Percentiles rank a stretch among this genome's conserved stretches.
Conservation (phyloP, 768 basidiomycete species). For the Crassisporium funariophilum region DNA sequence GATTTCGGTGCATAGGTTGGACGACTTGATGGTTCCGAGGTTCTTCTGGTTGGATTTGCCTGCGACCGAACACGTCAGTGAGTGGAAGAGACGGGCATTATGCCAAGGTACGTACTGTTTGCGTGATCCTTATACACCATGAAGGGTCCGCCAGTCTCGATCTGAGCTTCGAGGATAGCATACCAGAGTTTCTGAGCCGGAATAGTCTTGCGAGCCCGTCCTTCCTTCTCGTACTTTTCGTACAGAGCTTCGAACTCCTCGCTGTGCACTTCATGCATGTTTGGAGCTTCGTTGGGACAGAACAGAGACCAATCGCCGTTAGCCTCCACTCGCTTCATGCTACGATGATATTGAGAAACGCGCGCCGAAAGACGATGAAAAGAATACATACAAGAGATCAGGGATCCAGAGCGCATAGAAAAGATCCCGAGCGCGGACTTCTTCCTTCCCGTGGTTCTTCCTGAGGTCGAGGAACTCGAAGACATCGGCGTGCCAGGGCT, state of each 20-base stretch:
- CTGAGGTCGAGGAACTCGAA: slow-evolving; percentile 97
- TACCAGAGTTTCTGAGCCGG: slow-evolving; percentile 99
- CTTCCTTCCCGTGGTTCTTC: slow-evolving; percentile 99
- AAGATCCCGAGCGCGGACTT: slow-evolving; percentile 91
- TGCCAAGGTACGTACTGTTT: slow-evolving; percentile 61
- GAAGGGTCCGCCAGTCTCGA: slow-evolving; percentile 98
- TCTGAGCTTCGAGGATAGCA: slow-evolving; percentile 93
- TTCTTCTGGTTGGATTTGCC: slow-evolving; percentile 99
- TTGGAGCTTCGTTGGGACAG: slow-evolving; percentile 96
- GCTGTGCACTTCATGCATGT: slow-evolving; percentile 84
- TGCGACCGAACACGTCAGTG: slow-evolving; percentile 27
- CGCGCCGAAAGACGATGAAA: neutral
- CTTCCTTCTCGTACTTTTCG: slow-evolving; percentile 87
- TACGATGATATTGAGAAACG: slow-evolving; percentile 26
- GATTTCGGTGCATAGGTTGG: slow-evolving; percentile 98
- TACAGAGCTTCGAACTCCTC: slow-evolving; percentile 88
- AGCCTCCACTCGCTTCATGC: slow-evolving; percentile 96
- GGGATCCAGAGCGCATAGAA: slow-evolving; percentile 99
- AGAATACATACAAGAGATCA: slow-evolving; percentile 75
- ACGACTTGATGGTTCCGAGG: slow-evolving; percentile 98
- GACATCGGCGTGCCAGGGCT: slow-evolving; percentile 98
- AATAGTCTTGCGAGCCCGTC: slow-evolving; percentile 79
- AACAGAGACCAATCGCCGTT: slow-evolving; percentile 94
- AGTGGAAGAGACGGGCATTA: neutral
- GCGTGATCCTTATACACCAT: slow-evolving; percentile 98